phyloP scores from a whole-genome alignment of 768 basidiomycete genomes.

The Trametes cingulata region DNA sequence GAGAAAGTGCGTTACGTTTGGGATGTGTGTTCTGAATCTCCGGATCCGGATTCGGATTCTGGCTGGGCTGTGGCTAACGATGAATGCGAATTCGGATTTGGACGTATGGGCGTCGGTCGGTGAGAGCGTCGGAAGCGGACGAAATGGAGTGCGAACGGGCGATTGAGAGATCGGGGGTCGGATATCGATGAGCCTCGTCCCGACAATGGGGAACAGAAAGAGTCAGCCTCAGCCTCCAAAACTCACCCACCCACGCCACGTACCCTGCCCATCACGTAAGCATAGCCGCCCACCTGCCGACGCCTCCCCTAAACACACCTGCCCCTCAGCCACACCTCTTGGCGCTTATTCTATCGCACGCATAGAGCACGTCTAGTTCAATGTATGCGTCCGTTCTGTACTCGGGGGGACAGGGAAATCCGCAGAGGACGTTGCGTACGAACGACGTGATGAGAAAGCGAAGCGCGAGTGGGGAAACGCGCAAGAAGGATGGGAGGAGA shows the following conservation, averaged over 20 bases:
- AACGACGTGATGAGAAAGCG: no score
- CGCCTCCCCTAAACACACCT: neutral
- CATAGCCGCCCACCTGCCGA: neutral
- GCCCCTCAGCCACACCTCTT: neutral
- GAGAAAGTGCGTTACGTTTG: no score
- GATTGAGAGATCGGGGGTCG: constrained; percentile 4
- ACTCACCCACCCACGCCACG: constrained; percentile 2
- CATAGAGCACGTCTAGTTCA: neutral
- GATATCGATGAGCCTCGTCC: constrained; percentile 5
- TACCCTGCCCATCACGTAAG: neutral
- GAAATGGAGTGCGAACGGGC: neutral
- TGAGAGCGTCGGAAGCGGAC: neutral
- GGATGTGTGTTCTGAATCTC: no score
- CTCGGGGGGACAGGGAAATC: neutral
- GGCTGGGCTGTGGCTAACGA: no score
- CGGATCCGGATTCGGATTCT: no score
- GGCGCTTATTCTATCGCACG: neutral
- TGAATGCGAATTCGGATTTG: neutral
- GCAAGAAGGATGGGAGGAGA: neutral
- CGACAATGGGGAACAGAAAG: constrained; percentile 6
- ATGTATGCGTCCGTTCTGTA: neutral
- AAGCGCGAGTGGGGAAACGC: neutral
- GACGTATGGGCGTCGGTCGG: neutral
- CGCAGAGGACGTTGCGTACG: neutral
- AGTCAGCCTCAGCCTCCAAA: constrained; percentile 2